These are phyloP conservation scores for Galerina sulciceps DNA, from an alignment of 768 basidiomycete species.

Conservation along the genomic window DNA sequence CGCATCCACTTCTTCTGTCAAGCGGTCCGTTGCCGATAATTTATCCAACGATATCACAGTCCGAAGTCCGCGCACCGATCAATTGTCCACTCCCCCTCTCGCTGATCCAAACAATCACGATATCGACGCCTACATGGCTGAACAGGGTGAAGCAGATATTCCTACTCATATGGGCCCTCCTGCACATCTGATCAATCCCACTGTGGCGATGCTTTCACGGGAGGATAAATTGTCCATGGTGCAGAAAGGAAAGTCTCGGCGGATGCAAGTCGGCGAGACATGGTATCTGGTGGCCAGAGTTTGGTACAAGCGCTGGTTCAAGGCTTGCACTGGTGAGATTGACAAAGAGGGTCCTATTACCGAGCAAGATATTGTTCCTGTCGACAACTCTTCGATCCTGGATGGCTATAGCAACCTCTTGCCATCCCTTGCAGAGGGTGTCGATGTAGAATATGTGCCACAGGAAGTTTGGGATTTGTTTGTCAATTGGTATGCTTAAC, in stretches of 20 bases:
- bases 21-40: constrained; percentile 79
- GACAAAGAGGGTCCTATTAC: constrained; percentile 70
- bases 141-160: constrained; percentile 51
- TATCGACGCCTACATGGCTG: constrained; percentile 72
- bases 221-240: constrained; percentile 57
- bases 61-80: constrained; percentile 44
- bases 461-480: constrained; percentile 72
- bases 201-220: constrained; percentile 32
- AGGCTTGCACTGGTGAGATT: constrained; percentile 67
- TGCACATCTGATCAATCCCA: constrained; percentile 25
- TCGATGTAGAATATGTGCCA: constrained; percentile 80
- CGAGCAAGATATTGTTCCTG: constrained; percentile 70
- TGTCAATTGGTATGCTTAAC: constrained; percentile 60
- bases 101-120: constrained; percentile 48
- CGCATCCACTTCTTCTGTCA: constrained; percentile 72
- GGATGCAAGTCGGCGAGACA: constrained; percentile 67
- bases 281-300: constrained; percentile 77
- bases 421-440: constrained; percentile 53
- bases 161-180: constrained; percentile 31
- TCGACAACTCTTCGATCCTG: constrained; percentile 74
- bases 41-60: constrained; percentile 45
- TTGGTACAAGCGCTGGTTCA: constrained; percentile 81
- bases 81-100: constrained; percentile 45
- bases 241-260: constrained; percentile 43
- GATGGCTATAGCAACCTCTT: constrained; percentile 55